Evolutionary conservation across 495 filamentous ascomycete species (phyloP).

Genomic region (Echria macrotheca): DNA sequence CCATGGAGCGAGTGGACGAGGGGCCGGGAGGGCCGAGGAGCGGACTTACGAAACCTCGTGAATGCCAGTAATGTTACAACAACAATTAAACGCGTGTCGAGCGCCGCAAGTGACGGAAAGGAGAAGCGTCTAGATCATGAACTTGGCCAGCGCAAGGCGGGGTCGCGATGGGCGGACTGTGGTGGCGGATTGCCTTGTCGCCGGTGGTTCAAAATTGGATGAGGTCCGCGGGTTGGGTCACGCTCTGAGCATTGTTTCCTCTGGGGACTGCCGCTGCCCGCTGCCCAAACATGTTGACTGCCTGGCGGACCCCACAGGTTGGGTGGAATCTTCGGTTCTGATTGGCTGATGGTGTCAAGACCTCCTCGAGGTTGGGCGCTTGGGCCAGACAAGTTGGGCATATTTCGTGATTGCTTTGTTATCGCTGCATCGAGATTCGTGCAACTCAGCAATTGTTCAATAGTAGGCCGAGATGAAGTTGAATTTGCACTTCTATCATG

Average conservation of each 20-base stretch:
- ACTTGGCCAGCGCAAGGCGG: background rate
- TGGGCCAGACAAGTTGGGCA: slow-evolving; percentile 4
- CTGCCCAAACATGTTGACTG: slow-evolving; percentile 12
- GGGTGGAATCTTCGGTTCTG: background rate
- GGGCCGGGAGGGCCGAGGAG: background rate
- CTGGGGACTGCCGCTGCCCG: slow-evolving; percentile 1
- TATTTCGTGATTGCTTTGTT: slow-evolving; percentile 13
- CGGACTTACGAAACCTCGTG: slow-evolving; percentile 22
- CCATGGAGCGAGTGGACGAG: too few species aligned
- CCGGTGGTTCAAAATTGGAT: slow-evolving; percentile 14
- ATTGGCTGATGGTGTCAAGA: background rate
- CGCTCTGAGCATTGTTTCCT: background rate
- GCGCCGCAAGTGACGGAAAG: slow-evolving; percentile 8
- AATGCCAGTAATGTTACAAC: slow-evolving; percentile 28
- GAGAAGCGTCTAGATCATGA: slow-evolving; percentile 9
- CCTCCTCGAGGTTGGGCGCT: slow-evolving; percentile 9
- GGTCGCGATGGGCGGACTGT: slow-evolving; percentile 5
- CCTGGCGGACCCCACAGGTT: background rate
- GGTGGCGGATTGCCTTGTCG: slow-evolving; percentile 4
- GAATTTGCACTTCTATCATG: too few species aligned
- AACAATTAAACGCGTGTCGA: slow-evolving; percentile 23
- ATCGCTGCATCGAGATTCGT: background rate
- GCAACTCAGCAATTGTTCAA: background rate
- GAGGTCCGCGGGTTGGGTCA: slow-evolving; percentile 11
- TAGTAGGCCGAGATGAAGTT: too few species aligned